These are phyloP conservation scores for Trichosphaerium sp. DNA, from an alignment of 78 protist genomes.

Conservation along the genomic window DNA sequence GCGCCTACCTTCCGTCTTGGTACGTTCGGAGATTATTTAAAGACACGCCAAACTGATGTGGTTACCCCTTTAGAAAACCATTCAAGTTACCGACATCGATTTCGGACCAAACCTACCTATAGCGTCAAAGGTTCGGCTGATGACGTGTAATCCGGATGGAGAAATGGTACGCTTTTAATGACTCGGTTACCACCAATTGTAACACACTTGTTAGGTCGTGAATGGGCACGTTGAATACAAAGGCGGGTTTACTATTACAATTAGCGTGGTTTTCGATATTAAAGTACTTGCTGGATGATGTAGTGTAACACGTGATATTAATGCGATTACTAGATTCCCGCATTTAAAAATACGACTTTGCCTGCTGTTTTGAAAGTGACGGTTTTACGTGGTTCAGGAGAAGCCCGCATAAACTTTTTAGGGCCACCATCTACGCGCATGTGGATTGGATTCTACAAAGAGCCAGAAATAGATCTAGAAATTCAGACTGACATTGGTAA, in stretches of 20 bases:
- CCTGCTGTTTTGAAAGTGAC: neutral
- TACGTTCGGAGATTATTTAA: too few species aligned
- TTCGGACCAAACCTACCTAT: constrained; percentile 40
- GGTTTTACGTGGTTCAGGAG: neutral
- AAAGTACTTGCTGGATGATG: constrained; percentile 20
- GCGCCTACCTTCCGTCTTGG: too few species aligned
- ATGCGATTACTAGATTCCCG: constrained; percentile 17
- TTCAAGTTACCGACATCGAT: constrained; percentile 23
- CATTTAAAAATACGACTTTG: neutral
- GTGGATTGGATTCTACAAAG: constrained; percentile 42
- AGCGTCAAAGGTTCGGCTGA: constrained; percentile 12
- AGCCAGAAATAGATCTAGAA: constrained; percentile 29
- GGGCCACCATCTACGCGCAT: constrained; percentile 36
- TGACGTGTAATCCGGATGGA: constrained; percentile 28
- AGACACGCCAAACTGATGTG: too few species aligned
- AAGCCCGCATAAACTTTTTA: constrained; percentile 9
- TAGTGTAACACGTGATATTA: constrained; percentile 32
- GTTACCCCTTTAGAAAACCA: constrained; percentile 36
- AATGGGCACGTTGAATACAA: constrained; percentile 20
- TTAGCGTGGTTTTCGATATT: constrained; percentile 20
- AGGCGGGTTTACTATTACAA: constrained; percentile 40
- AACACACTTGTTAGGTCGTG: neutral
- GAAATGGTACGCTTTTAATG: constrained; percentile 19
- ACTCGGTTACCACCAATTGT: neutral
- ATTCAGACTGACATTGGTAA: constrained; percentile 40